Evolutionary conservation across 176 grass and related monocot genomes (phyloP), one percentile per base, ranked within the genome.

Genomic region (Puya raimondii): DNA sequence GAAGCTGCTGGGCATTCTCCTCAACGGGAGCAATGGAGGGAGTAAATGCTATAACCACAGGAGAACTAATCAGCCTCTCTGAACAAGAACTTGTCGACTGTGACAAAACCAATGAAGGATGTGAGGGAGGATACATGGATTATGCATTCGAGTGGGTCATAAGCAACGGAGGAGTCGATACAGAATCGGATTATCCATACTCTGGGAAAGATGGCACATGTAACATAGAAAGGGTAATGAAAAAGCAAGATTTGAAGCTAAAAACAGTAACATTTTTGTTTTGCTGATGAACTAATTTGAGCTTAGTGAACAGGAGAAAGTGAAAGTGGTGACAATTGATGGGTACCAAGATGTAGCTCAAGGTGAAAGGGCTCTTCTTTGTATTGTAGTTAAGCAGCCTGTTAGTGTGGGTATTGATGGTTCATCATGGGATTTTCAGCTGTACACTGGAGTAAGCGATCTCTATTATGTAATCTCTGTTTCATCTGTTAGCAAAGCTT

Each of bases 371-470:
- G 77, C 83, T 15, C 72, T 85, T 79, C 72, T 85, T 27, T 85
- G 83, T 72, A 72, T 77, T 59, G 83, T 76, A 9, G 71, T 80
- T 61, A 51, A 80, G 49, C 83, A 85, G 33, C 83, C 83, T 12
- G 59, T 85, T 11, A 85, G 83, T 68, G 83, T 85, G 11, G 83
- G 83, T 1, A 85, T 85, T 66, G 83, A 80, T 22, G 83, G 51
- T 12, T 79, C 71, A 63, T 69, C 76, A 42, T 52, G 12, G 13
- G 83, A 85, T 57, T 85, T 85, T 70, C 83, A 85, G 47, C 72
- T 85, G 10, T 85, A 85, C 49, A 80, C 77, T 42, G 83, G 61
- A 27, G 83, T 85, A 80, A 79, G 76, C 22, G 63, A 67, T 5
- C 26, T 22, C 48, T 48, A 7, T 57, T 53, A 16, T 10, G 52